Evolutionary conservation across 2,329 filamentous ascomycete species (phyloP), one percentile per base, ranked within the genome.

Genomic region (Rhinocladiella mackenziei): DNA sequence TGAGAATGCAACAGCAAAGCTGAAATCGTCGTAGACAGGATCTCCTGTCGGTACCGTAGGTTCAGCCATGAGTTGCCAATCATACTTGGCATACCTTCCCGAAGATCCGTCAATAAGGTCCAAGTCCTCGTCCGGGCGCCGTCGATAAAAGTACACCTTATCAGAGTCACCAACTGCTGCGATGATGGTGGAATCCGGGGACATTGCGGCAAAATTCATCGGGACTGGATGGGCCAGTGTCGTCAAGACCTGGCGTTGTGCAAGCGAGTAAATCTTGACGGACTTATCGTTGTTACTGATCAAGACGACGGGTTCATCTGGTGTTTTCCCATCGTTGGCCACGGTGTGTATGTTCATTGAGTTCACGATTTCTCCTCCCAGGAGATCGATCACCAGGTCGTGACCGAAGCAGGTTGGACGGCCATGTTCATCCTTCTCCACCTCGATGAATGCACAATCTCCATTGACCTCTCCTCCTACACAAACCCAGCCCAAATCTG

Each of bases 201-300:
- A 96, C 39, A 98, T 83, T n/a, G 89, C 80, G 23, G 89, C 87
- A 60, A 94, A 88, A 59, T 98, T 98, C 70, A 97, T 91, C 53
- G 82, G 85, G 60, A 91, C 85, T 4, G 86, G 83, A 53, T 94
- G 83, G 3, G 78, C 74, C 40, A 96, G 70, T 31, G 81, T 75
- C 42, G 86, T 80, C 15, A 94, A 67, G 25, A 84, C 73, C 48
- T 84, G 73, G 10, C 80, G 77, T 39, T 83, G 78, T 19, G 77
- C 72, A 14, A 97, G 71, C 36, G 83, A 84, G 60, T 94, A 87
- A n/a, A 96, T 69, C 19, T 84, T 83, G 44, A 97, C 85, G 1
- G 86, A 88, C 62, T 82, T 84, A 68, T 97, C 92, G 62, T 98
- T 98, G 68, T 96, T 96, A 80, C 58, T 96, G 69, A 33, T 86